Conservation (phyloP, 257 asterid genomes). For the Solanum ossicruentum region DNA sequence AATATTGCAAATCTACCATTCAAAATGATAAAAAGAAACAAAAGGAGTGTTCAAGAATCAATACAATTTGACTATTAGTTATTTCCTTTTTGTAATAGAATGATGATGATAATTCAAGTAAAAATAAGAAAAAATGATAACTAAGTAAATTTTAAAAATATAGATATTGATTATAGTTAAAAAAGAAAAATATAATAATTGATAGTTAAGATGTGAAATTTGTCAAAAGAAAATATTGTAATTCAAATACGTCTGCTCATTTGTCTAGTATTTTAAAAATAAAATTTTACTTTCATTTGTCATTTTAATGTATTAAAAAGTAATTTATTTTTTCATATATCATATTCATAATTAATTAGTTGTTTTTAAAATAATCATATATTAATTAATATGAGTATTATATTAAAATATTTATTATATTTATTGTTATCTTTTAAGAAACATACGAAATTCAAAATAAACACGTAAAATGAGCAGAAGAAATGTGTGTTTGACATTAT, state of each 20-base stretch:
- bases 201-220: no score
- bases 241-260: neutral
- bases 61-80: no score
- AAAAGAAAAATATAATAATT: no score
- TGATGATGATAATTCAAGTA: no score
- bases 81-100: no score
- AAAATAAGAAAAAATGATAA: no score
- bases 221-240: neutral
- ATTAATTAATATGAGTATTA: neutral
- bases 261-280: neutral
- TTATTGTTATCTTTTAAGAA: neutral
- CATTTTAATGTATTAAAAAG: neutral
- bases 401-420: neutral
- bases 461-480: no score
- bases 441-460: no score
- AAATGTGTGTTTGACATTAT: neutral
- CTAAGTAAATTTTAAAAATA: no score
- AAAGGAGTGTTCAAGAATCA: neutral
- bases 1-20: neutral
- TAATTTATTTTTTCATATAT: neutral
- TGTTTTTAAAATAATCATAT: neutral
- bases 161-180: neutral
- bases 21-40: neutral
- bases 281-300: neutral
- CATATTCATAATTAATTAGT: neutral